Evolutionary conservation across 805 yeast genomes (phyloP), one percentile per base, ranked within the genome.

Genomic region (Yamadazyma laniorum): DNA sequence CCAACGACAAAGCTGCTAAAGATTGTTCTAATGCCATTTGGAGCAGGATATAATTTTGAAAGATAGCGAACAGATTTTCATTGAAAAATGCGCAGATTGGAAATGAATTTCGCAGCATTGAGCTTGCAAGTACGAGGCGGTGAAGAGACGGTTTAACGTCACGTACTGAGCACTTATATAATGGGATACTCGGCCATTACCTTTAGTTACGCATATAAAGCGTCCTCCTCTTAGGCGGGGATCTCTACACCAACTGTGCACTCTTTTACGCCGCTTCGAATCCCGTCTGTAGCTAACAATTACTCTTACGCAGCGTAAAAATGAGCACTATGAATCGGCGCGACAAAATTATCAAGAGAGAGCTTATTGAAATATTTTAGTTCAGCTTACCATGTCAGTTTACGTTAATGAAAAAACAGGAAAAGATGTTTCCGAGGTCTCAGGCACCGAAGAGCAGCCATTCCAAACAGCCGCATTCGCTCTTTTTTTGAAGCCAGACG

Each of bases 381-480:
- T n/a, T 26, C 6, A n/a, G 13, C 29, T 22, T 16, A 35, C 17
- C 25, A 67, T 65, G 70, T 52, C 70, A 34, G 63, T 82, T 25
- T 88, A 84, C 65, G 80, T 93, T 46, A 76, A 84, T 75, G 96
- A 88, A 51, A 57, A 67, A 34, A 59, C 74, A 3, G 97, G 97
- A 44, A 66, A 58, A 22, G 96, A 88, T 52, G 76, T 68, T 32
- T 52, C 69, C 16, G 64, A 73, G 18, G 44, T 58, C 3, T 15
- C 32, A 29, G 98, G 98, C 34, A 47, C 87, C 17, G 73, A 80
- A 58, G 74, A 70, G 17, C 52, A 69, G 16, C 98, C 99, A 32
- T 89, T 68, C 68, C 78, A 85, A 57, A 77, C 88, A 8, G 70
- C 97, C 12, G 95, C 98, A 0, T 91, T 62, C 58, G 99, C 97